Conservation (phyloP, 2,329 filamentous ascomycete species). For the Zalaria sp. region DNA sequence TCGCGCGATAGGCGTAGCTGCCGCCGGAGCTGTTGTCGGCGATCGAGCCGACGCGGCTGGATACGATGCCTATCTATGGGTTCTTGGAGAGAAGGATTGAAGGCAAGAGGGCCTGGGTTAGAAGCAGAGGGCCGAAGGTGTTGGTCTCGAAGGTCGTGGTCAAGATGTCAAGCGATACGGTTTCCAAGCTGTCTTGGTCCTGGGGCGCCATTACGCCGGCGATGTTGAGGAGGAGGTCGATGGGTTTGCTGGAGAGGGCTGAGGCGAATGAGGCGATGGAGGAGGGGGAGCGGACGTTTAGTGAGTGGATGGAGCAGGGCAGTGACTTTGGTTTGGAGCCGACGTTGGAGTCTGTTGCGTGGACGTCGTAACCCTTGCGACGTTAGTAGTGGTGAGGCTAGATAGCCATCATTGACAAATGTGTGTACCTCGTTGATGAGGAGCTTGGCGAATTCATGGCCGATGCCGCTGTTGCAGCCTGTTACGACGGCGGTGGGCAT, state of each 20-base stretch:
- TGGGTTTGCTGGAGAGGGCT: slow-evolving; percentile 14
- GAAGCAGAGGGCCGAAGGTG: slow-evolving; percentile 28
- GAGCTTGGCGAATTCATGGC: slow-evolving; percentile 20
- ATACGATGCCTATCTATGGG: slow-evolving; percentile 27
- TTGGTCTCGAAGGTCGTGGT: slow-evolving; percentile 28
- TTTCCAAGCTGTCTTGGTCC: slow-evolving; percentile 20
- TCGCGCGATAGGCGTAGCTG: slow-evolving; percentile 28
- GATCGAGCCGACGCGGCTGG: slow-evolving; percentile 28
- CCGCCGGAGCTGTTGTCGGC: slow-evolving; percentile 28
- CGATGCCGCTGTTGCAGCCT: slow-evolving; percentile 27
- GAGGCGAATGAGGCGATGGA: slow-evolving; percentile 21
- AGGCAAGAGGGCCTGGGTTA: slow-evolving; percentile 30
- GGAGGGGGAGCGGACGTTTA: slow-evolving; percentile 20
- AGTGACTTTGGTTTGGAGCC: slow-evolving; percentile 18
- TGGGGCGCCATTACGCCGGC: slow-evolving; percentile 21
- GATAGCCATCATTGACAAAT: neutral
- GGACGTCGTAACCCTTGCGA: slow-evolving; percentile 17
- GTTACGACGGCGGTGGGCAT: slow-evolving; percentile 28
- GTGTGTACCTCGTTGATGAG: slow-evolving; percentile 14
- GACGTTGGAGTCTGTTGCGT: slow-evolving; percentile 17
- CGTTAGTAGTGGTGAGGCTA: neutral
- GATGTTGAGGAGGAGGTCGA: slow-evolving; percentile 25
- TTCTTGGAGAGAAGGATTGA: slow-evolving; percentile 19
- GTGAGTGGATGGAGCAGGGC: slow-evolving; percentile 15
- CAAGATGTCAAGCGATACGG: slow-evolving; percentile 16